Percentiles rank a stretch among this genome's conserved stretches.
These are phyloP conservation scores for Pulicaria dysenterica DNA, from an alignment of 129 eudicot species.

Conservation along the genomic window DNA sequence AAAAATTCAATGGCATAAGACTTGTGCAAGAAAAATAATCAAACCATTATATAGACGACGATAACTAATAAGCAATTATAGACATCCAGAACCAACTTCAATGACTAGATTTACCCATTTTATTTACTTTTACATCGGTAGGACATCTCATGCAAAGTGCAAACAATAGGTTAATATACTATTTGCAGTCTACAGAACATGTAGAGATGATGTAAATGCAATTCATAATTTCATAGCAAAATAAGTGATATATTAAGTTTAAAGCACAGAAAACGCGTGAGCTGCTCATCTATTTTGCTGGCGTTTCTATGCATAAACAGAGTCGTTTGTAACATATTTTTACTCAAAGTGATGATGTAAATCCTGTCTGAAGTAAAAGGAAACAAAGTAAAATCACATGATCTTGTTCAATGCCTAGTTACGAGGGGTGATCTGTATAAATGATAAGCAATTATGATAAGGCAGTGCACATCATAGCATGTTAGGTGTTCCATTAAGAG, in stretches of 20 bases:
- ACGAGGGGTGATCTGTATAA: too few relatives aligned
- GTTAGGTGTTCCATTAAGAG: too few relatives aligned
- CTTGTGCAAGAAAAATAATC: slow-evolving; percentile 1
- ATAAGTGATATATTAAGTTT: not conserved
- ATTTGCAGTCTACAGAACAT: not conserved
- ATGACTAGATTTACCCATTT: not conserved
- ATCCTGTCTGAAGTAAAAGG: not conserved
- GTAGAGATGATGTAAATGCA: not conserved
- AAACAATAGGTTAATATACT: not conserved
- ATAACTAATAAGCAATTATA: not conserved
- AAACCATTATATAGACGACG: slow-evolving; percentile 7
- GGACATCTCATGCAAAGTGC: not conserved
- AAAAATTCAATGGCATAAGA: slow-evolving; percentile 22
- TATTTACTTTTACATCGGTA: not conserved
- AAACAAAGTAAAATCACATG: too few relatives aligned
- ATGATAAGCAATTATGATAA: too few relatives aligned
- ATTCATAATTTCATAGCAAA: not conserved
- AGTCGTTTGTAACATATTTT: not conserved
- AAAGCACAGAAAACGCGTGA: not conserved
- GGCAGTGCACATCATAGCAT: too few relatives aligned
- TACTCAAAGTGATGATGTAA: not conserved
- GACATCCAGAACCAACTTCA: slow-evolving; percentile 5
- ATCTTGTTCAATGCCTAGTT: too few relatives aligned
- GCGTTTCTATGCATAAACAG: slow-evolving; percentile 1
- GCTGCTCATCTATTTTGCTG: not conserved